Evolutionary conservation across 495 filamentous ascomycete genomes (phyloP).

Genomic region (Staphylotrichum tortipilum): DNA sequence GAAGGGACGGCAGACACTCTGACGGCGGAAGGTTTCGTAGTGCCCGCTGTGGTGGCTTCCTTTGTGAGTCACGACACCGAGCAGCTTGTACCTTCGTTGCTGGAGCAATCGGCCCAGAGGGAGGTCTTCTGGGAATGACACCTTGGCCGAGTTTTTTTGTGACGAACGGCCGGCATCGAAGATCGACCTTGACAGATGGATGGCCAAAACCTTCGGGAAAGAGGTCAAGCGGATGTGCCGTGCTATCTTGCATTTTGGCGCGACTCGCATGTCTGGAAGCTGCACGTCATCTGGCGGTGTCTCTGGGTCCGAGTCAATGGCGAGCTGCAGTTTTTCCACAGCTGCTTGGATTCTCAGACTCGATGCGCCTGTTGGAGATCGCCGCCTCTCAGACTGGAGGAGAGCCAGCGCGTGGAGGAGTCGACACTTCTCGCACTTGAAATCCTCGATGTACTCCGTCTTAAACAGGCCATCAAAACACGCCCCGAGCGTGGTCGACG

Average conservation of each 20-base stretch:
- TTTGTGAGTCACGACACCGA: slow-evolving; percentile 86
- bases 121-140: slow-evolving; percentile 79
- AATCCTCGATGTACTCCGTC: slow-evolving; percentile 92
- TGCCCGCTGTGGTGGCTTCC: slow-evolving; percentile 94
- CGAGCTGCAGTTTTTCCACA: slow-evolving; percentile 46
- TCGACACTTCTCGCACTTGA: slow-evolving; percentile 85
- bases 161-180: slow-evolving; percentile 65
- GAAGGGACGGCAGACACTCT: slow-evolving; percentile 60
- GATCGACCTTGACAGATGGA: slow-evolving; percentile 90
- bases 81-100: slow-evolving; percentile 71
- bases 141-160: slow-evolving; percentile 88
- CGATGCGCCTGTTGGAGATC: slow-evolving; percentile 39
- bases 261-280: slow-evolving; percentile 62
- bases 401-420: slow-evolving; percentile 58
- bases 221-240: slow-evolving; percentile 74
- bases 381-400: slow-evolving; percentile 28
- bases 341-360: slow-evolving; percentile 38
- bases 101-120: slow-evolving; percentile 71
- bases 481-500: slow-evolving; percentile 38
- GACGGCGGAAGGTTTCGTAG: slow-evolving; percentile 94
- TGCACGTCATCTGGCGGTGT: slow-evolving; percentile 56
- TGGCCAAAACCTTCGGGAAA: slow-evolving; percentile 81
- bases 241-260: slow-evolving; percentile 75
- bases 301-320: slow-evolving; percentile 73
- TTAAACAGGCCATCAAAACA: slow-evolving; percentile 95